These are phyloP conservation scores for Vitis rotundifolia DNA, from an alignment of 164 flowering plant genomes.

Conservation along the genomic window DNA sequence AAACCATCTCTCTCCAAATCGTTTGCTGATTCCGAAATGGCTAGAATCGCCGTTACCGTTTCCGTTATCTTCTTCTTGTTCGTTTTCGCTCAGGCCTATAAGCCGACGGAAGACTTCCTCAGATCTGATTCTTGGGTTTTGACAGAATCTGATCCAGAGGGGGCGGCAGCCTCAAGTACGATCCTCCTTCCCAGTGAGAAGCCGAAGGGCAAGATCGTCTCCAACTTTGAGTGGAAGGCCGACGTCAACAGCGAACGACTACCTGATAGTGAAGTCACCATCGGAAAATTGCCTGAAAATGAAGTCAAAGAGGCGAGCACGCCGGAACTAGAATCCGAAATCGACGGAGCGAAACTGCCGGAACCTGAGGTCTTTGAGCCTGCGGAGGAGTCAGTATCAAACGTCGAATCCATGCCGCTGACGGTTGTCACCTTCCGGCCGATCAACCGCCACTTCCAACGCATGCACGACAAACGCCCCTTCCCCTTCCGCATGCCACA, in stretches of 20 bases:
- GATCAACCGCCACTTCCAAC: slow-evolving; percentile 35
- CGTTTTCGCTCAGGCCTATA: slow-evolving; percentile 26
- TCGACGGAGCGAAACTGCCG: neutral
- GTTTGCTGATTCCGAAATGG: slow-evolving; percentile 27
- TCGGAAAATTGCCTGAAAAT: no score
- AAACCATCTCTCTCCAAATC: neutral
- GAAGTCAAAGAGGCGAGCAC: slow-evolving; percentile 17
- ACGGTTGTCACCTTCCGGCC: slow-evolving; percentile 38
- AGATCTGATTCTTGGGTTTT: neutral
- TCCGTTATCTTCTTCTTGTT: slow-evolving; percentile 31
- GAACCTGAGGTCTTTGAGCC: neutral
- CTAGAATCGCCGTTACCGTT: slow-evolving; percentile 21
- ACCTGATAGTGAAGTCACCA: no score
- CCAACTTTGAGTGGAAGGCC: no score
- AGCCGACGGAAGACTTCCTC: neutral
- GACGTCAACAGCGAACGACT: no score
- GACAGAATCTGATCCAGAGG: no score
- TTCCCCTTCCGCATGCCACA: slow-evolving; percentile 24
- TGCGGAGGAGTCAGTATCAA: neutral
- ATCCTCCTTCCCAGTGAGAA: slow-evolving; percentile 26
- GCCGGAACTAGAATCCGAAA: slow-evolving; percentile 4
- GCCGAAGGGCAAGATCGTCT: neutral
- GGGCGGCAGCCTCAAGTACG: no score
- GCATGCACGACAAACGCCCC: slow-evolving; percentile 10
- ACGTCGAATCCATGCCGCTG: slow-evolving; percentile 22